A percentile compares a stretch with the other conserved stretches of the same genome.
Conservation (phyloP, 2,329 filamentous ascomycete genomes). For the Periconia sp. region DNA sequence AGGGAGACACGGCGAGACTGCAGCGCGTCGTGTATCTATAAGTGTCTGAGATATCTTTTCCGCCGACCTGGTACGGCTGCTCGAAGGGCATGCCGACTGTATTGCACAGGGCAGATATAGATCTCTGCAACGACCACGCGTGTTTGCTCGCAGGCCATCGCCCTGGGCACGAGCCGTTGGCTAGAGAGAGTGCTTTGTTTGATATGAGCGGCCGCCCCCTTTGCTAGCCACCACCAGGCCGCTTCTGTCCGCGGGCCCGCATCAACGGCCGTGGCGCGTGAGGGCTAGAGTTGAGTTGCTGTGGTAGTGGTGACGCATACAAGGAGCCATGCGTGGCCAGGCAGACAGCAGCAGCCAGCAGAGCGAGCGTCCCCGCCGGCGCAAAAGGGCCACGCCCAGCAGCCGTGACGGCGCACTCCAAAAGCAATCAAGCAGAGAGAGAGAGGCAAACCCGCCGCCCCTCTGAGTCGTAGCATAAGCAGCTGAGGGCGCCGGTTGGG, state of each 20-base stretch:
- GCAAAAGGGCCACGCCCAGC: not conserved
- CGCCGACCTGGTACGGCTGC: conserved; percentile 19
- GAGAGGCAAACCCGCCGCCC: not conserved
- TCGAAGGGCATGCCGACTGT: conserved; percentile 6
- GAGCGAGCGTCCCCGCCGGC: not conserved
- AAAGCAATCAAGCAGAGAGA: too few species aligned
- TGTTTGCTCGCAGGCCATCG: conserved; percentile 20
- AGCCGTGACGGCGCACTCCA: not conserved
- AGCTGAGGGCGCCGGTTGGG: not conserved
- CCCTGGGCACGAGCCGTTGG: too few species aligned
- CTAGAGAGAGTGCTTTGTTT: too few species aligned
- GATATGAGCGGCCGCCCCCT: too few species aligned
- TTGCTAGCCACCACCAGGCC: too few species aligned
- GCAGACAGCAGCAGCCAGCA: not conserved
- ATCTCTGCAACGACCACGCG: conserved; percentile 12
- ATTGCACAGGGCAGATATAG: conserved; percentile 13
- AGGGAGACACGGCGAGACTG: conserved; percentile 5
- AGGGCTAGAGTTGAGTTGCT: too few species aligned
- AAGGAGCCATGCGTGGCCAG: not conserved
- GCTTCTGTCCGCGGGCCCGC: too few species aligned
- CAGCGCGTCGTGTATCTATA: conserved; percentile 14
- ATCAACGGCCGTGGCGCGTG: too few species aligned
- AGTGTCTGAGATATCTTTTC: conserved; percentile 18
- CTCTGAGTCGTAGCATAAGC: not conserved
- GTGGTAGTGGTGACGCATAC: not conserved